These are phyloP conservation scores for Russula dissimulans DNA, from an alignment of 768 basidiomycete species.

Conservation along the genomic window DNA sequence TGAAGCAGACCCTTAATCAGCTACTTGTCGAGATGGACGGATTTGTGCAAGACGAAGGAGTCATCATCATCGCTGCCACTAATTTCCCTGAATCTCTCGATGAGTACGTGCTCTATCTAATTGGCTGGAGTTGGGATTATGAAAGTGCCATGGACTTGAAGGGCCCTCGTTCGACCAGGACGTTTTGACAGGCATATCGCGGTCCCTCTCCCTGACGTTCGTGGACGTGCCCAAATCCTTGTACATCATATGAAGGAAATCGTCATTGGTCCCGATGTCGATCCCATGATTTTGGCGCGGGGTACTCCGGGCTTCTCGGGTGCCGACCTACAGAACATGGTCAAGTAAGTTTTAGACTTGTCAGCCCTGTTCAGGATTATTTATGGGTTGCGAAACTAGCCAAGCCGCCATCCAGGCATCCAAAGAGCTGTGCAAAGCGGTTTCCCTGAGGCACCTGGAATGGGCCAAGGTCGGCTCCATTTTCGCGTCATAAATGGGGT, in stretches of 20 bases:
- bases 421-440: conserved; percentile 65
- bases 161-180: conserved; percentile 91
- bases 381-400: conserved; percentile 27
- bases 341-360: conserved; percentile 58
- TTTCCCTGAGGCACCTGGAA: conserved; percentile 79
- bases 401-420: conserved; percentile 94
- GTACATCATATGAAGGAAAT: conserved; percentile 86
- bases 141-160: conserved; percentile 24
- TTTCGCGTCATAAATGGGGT: not conserved
- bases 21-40: conserved; percentile 97
- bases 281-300: conserved; percentile 80
- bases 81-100: conserved; percentile 96
- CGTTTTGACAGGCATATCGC: conserved; percentile 91
- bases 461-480: conserved; percentile 79
- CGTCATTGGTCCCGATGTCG: conserved; percentile 59
- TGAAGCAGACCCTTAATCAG: conserved; percentile 94
- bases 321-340: conserved; percentile 93
- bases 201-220: conserved; percentile 90
- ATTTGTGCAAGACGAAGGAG: conserved; percentile 85
- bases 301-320: conserved; percentile 96
- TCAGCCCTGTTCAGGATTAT: not conserved
- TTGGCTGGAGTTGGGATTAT: not conserved
- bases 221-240: conserved; percentile 88
- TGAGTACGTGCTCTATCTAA: conserved; percentile 42
- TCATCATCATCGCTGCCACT: conserved; percentile 95